Conservation (phyloP, 352 stramenopile genomes). For the Halophytophthora batemanensis region DNA sequence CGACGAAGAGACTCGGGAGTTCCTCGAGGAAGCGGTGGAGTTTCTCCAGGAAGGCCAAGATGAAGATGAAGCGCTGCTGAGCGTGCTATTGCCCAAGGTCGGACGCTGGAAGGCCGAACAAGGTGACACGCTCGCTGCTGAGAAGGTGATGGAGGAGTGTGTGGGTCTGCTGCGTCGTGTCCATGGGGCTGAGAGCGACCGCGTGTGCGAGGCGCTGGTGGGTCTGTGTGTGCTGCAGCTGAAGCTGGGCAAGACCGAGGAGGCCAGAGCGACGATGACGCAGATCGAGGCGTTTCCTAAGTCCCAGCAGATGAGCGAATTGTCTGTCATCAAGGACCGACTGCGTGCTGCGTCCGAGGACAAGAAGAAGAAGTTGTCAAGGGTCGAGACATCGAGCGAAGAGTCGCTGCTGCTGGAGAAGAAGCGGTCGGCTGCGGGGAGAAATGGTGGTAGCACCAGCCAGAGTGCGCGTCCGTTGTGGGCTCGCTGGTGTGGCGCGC, state of each 20-base stretch:
- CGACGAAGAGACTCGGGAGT: slow-evolving; percentile 25
- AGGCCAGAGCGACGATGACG: slow-evolving; percentile 33
- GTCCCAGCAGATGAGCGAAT: slow-evolving; percentile 26
- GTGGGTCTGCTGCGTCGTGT: slow-evolving; percentile 17
- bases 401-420: slow-evolving; percentile 9
- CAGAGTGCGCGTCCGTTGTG: slow-evolving; percentile 13
- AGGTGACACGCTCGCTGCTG: slow-evolving; percentile 25
- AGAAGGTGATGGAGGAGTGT: slow-evolving; percentile 33
- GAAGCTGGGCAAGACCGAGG: slow-evolving; percentile 29
- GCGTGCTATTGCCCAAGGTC: slow-evolving; percentile 28
- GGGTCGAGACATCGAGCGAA: slow-evolving; percentile 4
- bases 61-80: slow-evolving; percentile 10
- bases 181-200: slow-evolving; percentile 13
- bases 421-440: slow-evolving; percentile 2
- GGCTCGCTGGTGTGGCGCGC: slow-evolving; percentile 17
- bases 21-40: slow-evolving; percentile 25
- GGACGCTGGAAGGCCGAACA: slow-evolving; percentile 25
- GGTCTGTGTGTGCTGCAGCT: slow-evolving; percentile 58
- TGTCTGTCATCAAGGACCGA: slow-evolving; percentile 41
- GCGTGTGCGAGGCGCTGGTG: slow-evolving; percentile 45
- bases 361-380: slow-evolving; percentile 7
- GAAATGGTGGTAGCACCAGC: slow-evolving; percentile 7
- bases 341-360: slow-evolving; percentile 16
- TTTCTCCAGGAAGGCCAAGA: slow-evolving; percentile 19
- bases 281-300: slow-evolving; percentile 40